Evolutionary conservation across 179 eudicot genomes (phyloP).

Genomic region (Silene vulgaris): DNA sequence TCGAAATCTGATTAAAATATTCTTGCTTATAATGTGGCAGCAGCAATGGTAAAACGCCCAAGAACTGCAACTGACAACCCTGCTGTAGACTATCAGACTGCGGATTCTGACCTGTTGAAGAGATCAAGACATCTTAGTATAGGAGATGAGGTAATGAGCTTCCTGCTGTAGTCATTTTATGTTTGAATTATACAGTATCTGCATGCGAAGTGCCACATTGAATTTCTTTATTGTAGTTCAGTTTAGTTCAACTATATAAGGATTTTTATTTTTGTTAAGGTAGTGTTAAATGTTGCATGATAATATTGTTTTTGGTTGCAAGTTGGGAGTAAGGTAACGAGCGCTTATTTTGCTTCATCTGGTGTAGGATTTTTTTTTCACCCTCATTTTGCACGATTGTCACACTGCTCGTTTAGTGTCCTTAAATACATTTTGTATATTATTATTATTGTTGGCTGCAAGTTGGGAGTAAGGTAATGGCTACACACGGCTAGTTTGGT

Average conservation of each 20-base stretch:
- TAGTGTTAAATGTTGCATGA: conserved; percentile 6
- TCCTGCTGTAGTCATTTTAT: neutral
- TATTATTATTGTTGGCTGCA: conserved; percentile 3
- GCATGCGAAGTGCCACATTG: conserved; percentile 1
- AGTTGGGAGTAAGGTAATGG: neutral
- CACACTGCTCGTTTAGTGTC: neutral
- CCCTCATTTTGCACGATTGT: neutral
- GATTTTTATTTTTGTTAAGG: neutral
- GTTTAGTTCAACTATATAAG: neutral
- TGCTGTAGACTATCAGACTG: conserved; percentile 21
- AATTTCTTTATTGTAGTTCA: neutral
- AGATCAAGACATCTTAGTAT: conserved; percentile 25
- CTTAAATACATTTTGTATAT: neutral
- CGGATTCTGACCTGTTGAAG: conserved; percentile 27
- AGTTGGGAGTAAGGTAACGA: too few species aligned
- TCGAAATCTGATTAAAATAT: neutral
- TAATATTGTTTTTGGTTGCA: too few species aligned
- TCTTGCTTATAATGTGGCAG: conserved; percentile 17
- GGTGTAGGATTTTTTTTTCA: neutral
- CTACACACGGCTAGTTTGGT: neutral
- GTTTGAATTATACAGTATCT: neutral
- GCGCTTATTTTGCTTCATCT: neutral
- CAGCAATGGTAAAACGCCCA: conserved; percentile 20
- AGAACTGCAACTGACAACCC: conserved; percentile 24
- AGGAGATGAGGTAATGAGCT: conserved; percentile 27